These are phyloP conservation scores for Trichoderma sp. DNA, from an alignment of 2,329 filamentous ascomycete genomes.

Conservation along the genomic window DNA sequence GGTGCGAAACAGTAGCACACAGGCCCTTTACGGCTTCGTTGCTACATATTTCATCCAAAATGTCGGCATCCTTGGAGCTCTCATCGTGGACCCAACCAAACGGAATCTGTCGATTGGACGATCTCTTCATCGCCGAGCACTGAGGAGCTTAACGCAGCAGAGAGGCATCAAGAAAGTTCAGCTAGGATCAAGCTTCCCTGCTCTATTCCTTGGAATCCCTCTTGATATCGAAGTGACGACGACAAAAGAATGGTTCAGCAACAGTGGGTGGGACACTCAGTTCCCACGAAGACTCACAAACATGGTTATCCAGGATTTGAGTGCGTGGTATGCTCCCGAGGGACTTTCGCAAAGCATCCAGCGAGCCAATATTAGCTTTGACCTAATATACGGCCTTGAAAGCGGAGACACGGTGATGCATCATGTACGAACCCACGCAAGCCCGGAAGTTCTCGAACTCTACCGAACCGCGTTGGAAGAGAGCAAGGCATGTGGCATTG, in stretches of 20 bases:
- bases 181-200: constrained; percentile 75
- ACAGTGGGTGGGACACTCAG: constrained; percentile 78
- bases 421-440: constrained; percentile 70
- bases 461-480: constrained; percentile 74
- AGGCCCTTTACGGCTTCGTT: constrained; percentile 87
- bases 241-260: constrained; percentile 78
- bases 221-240: constrained; percentile 46
- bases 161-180: constrained; percentile 76
- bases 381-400: constrained; percentile 77
- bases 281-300: constrained; percentile 58
- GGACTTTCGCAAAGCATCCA: constrained; percentile 72
- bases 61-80: constrained; percentile 73
- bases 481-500: constrained; percentile 71
- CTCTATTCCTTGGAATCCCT: constrained; percentile 83
- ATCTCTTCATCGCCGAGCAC: constrained; percentile 81
- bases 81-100: constrained; percentile 86
- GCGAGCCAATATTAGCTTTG: constrained; percentile 72
- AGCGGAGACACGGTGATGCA: constrained; percentile 71
- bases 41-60: constrained; percentile 76
- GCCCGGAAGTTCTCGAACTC: constrained; percentile 75
- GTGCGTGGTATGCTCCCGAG: constrained; percentile 71
- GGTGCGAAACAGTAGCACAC: constrained; percentile 88
- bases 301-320: constrained; percentile 70
- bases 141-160: constrained; percentile 68
- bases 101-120: constrained; percentile 87